Percentiles rank a stretch among this genome's conserved stretches.
phyloP scores from a whole-genome alignment of 768 basidiomycete genomes.

The Russula foetens region DNA sequence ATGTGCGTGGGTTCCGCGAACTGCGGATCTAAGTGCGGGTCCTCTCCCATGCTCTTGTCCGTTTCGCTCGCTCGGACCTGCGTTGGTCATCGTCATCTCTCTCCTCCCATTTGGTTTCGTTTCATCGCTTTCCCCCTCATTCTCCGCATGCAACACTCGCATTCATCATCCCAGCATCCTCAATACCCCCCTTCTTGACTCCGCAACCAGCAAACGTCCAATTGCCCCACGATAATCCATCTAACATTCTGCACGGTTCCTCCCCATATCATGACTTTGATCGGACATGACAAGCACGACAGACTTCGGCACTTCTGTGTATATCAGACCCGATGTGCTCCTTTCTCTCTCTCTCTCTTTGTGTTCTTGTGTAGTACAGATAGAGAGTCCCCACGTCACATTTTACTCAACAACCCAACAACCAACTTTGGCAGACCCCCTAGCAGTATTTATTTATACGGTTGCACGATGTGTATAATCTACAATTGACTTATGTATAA shows the following conservation, averaged over 20 bases:
- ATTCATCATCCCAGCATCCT: not conserved
- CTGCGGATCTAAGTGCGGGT: conserved; percentile 46
- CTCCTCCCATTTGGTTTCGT: not conserved
- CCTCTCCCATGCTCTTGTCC: not conserved
- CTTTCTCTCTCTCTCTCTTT: not conserved
- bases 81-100: not conserved
- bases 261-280: conserved; percentile 3
- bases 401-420: not conserved
- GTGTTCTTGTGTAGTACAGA: conserved; percentile 9
- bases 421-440: conserved; percentile 3
- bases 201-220: not conserved
- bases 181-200: not conserved
- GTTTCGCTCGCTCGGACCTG: not conserved
- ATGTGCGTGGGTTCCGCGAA: conserved; percentile 73
- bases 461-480: conserved; percentile 17
- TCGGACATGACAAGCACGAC: conserved; percentile 2
- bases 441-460: conserved; percentile 18
- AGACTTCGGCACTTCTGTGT: conserved; percentile 10
- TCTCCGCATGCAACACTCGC: not conserved
- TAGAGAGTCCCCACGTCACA: conserved; percentile 1
- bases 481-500: conserved; percentile 18
- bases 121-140: not conserved
- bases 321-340: conserved; percentile 9
- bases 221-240: not conserved
- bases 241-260: too few relatives aligned